Evolutionary conservation across 148 eudicot genomes (phyloP), one percentile per base, ranked within the genome.

Genomic region (Beta vulgaris): DNA sequence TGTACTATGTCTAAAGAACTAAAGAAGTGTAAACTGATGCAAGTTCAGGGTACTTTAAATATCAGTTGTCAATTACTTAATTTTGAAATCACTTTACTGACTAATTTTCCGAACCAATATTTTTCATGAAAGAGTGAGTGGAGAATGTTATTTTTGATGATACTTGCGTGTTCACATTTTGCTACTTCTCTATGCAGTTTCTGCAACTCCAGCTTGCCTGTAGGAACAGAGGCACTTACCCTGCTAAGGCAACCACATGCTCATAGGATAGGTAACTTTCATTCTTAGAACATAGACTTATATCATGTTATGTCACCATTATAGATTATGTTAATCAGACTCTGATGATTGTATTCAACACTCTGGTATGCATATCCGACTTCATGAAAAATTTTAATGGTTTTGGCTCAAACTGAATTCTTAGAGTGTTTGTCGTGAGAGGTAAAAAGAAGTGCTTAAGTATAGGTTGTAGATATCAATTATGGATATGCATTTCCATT

Each of bases 201-300:
- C 61, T 95, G 99, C 90, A 83, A 84, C 80, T 84, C 78, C 62
- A 85, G 78, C 78, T 53, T 84, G 72, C 77, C 89, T 16, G 63
- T 74, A 57, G 97, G 97, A 73, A 84, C 83, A 74, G 99, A 94
- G 71, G 46, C 84, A 59, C 84, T 94, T 32, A 82, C 87, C 16
- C 76, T 94, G 73, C 82, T 78, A 60, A 81, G 77, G 78, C 88
- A 86, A 78, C 80, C 83, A 70, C 91, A 91, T 76, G 92, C 89
- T 55, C 88, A 86, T 70, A 86, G 99, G 81, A 73, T 92, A 21
- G 89, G 97, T 95, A 82, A 81, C 92, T 73, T 46, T n/a, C 61
- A 55, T 66, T 64, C 35, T 37, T 31, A 32, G 26, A 31, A 60
- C n/a, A 43, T 61, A 1, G 12, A 42, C 16, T 39, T 36, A 34